Conservation (phyloP, 2,329 filamentous ascomycete species). For the Venturia asperata region DNA sequence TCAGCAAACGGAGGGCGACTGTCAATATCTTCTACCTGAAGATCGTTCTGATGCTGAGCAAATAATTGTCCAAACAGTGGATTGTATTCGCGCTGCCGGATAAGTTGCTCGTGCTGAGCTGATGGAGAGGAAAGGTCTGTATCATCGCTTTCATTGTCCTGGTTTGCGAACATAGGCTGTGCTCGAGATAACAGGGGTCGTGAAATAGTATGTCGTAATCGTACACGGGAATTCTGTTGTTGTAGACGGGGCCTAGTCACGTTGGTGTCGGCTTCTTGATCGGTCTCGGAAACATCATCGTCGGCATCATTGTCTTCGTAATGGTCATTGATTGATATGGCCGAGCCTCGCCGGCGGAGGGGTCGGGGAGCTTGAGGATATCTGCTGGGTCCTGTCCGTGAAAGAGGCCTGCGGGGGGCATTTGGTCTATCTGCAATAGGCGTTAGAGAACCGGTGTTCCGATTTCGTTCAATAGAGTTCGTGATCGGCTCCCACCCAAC, state of each 20-base stretch:
- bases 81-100: conserved; percentile 32
- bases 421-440: conserved; percentile 41
- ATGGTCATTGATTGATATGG: conserved; percentile 28
- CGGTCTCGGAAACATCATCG: conserved; percentile 35
- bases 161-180: conserved; percentile 25
- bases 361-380: conserved; percentile 31
- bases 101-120: conserved; percentile 24
- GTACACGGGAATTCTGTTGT: conserved; percentile 30
- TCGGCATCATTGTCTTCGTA: conserved; percentile 39
- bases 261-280: conserved; percentile 33
- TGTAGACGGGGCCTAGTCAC: conserved; percentile 32
- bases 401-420: conserved; percentile 34
- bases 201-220: conserved; percentile 28
- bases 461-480: conserved; percentile 39
- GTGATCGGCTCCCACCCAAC: conserved; percentile 40
- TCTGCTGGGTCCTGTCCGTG: conserved; percentile 28
- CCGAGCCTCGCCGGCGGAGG: conserved; percentile 33
- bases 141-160: conserved; percentile 33
- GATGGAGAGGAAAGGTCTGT: conserved; percentile 31
- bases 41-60: conserved; percentile 34
- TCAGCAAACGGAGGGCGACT: conserved; percentile 27
- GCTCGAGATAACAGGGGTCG: conserved; percentile 26
- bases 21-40: conserved; percentile 27
- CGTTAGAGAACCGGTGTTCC: conserved; percentile 41
- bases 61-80: conserved; percentile 38